Evolutionary conservation across 2,329 filamentous ascomycete genomes (phyloP).

Genomic region (Paecilomyces sp.): DNA sequence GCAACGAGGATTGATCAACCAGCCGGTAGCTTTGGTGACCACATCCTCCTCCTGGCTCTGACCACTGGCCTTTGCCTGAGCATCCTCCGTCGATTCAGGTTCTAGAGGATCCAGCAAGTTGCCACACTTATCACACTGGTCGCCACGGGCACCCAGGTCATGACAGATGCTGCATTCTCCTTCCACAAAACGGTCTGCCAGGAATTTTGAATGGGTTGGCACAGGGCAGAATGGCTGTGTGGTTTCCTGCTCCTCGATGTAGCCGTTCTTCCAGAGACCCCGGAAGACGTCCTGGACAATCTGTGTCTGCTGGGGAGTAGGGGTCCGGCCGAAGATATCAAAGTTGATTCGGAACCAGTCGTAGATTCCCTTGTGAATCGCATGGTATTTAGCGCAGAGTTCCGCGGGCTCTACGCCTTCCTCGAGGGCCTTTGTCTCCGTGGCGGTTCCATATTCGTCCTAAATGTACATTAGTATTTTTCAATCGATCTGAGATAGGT

Average conservation of each 20-base stretch:
- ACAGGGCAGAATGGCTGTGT: slow-evolving; percentile 76
- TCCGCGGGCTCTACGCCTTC: slow-evolving; percentile 74
- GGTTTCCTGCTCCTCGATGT: slow-evolving; percentile 77
- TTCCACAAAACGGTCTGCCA: slow-evolving; percentile 66
- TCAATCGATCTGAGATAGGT: slow-evolving; percentile 28
- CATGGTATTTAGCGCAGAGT: slow-evolving; percentile 88
- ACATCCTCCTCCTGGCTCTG: slow-evolving; percentile 5
- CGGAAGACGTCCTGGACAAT: slow-evolving; percentile 90
- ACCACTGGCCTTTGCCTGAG: neutral
- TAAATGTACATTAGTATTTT: slow-evolving; percentile 46
- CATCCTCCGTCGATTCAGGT: slow-evolving; percentile 14
- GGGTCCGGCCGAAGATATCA: slow-evolving; percentile 90
- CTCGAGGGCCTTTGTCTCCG: slow-evolving; percentile 90
- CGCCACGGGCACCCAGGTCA: slow-evolving; percentile 63
- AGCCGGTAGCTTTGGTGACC: slow-evolving; percentile 10
- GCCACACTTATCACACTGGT: slow-evolving; percentile 71
- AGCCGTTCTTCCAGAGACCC: slow-evolving; percentile 82
- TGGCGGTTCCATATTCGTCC: slow-evolving; percentile 94
- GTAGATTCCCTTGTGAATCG: slow-evolving; percentile 83
- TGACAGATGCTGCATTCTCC: slow-evolving; percentile 44
- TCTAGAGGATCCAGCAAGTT: slow-evolving; percentile 65
- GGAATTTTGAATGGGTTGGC: slow-evolving; percentile 55
- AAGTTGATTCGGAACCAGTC: slow-evolving; percentile 95
- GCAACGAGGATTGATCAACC: slow-evolving; percentile 74
- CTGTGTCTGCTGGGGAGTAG: slow-evolving; percentile 78